Evolutionary conservation across 208 protist genomes (phyloP).

Genomic region (Naegleria gruberi): DNA sequence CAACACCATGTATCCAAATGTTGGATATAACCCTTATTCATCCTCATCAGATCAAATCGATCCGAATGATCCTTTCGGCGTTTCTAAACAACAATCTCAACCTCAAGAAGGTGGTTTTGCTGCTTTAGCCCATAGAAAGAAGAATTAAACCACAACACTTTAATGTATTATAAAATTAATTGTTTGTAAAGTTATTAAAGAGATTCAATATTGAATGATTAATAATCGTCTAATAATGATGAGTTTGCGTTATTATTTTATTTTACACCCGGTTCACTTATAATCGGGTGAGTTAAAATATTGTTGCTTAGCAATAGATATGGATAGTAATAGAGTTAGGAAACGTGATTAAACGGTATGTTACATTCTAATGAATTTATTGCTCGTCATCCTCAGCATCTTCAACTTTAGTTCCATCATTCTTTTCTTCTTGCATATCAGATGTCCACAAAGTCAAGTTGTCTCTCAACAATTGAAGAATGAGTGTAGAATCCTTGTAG

Average conservation of each 20-base stretch:
- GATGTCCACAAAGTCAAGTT: conserved; percentile 98
- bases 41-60: not conserved
- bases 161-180: no score
- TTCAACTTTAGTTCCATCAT: not conserved
- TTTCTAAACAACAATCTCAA: not conserved
- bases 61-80: not conserved
- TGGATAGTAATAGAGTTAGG: not conserved
- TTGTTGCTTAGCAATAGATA: no score
- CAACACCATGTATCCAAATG: not conserved
- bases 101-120: not conserved
- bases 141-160: not conserved
- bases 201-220: no score
- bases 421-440: conserved; percentile 48
- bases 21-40: not conserved
- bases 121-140: not conserved
- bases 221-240: no score
- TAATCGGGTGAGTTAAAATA: no score
- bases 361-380: not conserved
- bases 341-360: not conserved
- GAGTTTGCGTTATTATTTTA: not conserved
- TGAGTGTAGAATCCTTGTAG: conserved; percentile 97
- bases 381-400: not conserved
- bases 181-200: no score
- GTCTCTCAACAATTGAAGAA: conserved; percentile 97
- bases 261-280: not conserved